Evolutionary conservation across 257 asterid genomes (phyloP).

Genomic region (Primulina tabacum): DNA sequence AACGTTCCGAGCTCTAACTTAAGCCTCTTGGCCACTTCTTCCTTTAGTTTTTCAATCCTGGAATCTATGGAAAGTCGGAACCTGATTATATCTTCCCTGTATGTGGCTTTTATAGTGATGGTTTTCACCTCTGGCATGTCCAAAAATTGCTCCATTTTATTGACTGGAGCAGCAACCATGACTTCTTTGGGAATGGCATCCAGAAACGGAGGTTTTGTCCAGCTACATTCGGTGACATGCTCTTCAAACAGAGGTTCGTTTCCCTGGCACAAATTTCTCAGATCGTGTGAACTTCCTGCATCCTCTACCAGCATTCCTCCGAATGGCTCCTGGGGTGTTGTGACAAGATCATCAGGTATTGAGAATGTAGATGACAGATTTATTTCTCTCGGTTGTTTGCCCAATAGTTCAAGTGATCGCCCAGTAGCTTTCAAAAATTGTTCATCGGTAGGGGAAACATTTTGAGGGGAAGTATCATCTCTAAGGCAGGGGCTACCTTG

Average conservation of each 20-base stretch:
- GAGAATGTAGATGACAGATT: constrained; percentile 46
- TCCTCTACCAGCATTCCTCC: constrained; percentile 68
- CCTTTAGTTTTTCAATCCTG: constrained; percentile 51
- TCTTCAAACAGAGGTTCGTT: constrained; percentile 51
- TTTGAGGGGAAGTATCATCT: constrained; percentile 46
- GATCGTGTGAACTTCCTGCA: constrained; percentile 83
- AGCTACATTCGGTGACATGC: constrained; percentile 45
- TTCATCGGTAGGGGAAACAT: constrained; percentile 46
- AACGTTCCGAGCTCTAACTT: constrained; percentile 75
- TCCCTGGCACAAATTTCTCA: constrained; percentile 51
- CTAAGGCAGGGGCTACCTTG: constrained; percentile 56
- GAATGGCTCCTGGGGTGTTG: constrained; percentile 43
- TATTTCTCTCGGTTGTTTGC: constrained; percentile 40
- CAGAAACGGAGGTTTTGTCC: constrained; percentile 43
- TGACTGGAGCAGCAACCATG: constrained; percentile 35
- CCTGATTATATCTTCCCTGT: constrained; percentile 74
- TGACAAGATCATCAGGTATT: constrained; percentile 32
- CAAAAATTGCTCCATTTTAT: constrained; percentile 33
- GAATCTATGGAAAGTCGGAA: constrained; percentile 54
- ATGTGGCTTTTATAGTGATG: constrained; percentile 70
- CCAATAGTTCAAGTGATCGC: constrained; percentile 28
- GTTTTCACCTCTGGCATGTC: constrained; percentile 50
- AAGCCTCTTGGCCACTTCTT: constrained; percentile 80
- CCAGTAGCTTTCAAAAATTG: constrained; percentile 24
- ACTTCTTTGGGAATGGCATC: constrained; percentile 37